Evolutionary conservation across 305 asterid species (phyloP), one percentile per base, ranked within the genome.

Genomic region (Lippia alba): DNA sequence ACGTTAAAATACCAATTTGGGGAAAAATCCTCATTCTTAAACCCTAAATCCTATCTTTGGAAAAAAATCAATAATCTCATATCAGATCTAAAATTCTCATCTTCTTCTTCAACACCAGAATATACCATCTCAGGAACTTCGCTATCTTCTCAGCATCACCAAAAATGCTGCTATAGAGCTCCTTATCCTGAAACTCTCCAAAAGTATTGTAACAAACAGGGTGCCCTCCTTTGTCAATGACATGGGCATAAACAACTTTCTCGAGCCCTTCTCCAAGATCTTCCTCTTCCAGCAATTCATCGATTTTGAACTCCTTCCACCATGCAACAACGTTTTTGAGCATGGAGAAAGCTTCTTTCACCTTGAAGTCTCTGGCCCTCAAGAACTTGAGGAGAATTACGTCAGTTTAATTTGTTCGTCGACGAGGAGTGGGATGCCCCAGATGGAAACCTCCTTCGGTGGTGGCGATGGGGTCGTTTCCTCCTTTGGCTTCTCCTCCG

Each of bases 291-390:
- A 90, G 12, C 1, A 94, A 66, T 6, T 76, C 80, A 12, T 91
- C 97, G 11, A 92, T 88, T 56, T 82, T 89, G 76, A 94, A 94
- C 17, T 86, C 85, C 14, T 87, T 94, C 36, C 97, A 67, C 99
- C 99, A 94, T 12, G 96, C 83, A 5, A 89, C 96, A 14, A 94
- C 99, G 66, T 76, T 90, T 56, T 90, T 94, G 4, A 94, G 85
- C 99, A 94, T 94, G 60, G 92, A 39, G 3, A 94, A 81, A 4
- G 99, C 95, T 14, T 91, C 97, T 56, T 91, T 91, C 58, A 88
- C 97, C 53, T 90, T 91, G 69, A 94, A 94, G 58, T 94, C 99
- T 12, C 99, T 69, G 0, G 99, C 99, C 46, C 97, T 65, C 56
- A 94, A 76, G 86, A 94, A 91, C 56, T 94, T 94, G 30, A 94